Evolutionary conservation across 2,329 filamentous ascomycete species (phyloP).

Genomic region (Fusarium multiceps): DNA sequence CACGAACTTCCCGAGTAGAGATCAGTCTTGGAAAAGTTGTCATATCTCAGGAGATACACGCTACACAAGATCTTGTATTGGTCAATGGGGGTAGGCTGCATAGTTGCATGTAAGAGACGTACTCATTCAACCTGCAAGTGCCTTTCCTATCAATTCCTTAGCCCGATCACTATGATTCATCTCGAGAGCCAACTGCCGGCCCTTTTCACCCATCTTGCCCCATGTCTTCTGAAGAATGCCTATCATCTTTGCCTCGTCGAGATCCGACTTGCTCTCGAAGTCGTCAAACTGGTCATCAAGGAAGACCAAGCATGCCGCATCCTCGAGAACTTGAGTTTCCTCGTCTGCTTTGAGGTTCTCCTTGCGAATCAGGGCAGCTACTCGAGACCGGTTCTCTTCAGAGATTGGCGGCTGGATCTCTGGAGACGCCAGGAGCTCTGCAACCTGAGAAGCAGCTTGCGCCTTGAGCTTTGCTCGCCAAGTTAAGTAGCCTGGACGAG

Average conservation of each 20-base stretch:
- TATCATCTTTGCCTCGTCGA: constrained; percentile 82
- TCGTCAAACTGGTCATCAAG: constrained; percentile 86
- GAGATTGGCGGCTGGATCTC: constrained; percentile 54
- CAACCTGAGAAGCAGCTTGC: constrained; percentile 66
- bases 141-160: constrained; percentile 70
- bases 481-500: constrained; percentile 78
- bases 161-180: constrained; percentile 74
- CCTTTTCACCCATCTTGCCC: constrained; percentile 76
- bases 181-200: constrained; percentile 71
- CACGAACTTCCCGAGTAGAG: neutral
- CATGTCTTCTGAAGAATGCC: constrained; percentile 78
- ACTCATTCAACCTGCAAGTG: constrained; percentile 55
- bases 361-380: constrained; percentile 81
- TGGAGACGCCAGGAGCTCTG: constrained; percentile 62
- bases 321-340: constrained; percentile 82
- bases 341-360: constrained; percentile 70
- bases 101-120: neutral
- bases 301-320: constrained; percentile 88
- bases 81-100: neutral
- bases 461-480: constrained; percentile 82
- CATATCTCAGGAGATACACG: neutral
- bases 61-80: neutral
- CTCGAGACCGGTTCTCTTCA: constrained; percentile 66
- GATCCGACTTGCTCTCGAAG: constrained; percentile 74
- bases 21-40: constrained; percentile 6